phyloP scores from a whole-genome alignment of 2,329 filamentous ascomycete genomes.

The Ambrosiella xylebori region DNA sequence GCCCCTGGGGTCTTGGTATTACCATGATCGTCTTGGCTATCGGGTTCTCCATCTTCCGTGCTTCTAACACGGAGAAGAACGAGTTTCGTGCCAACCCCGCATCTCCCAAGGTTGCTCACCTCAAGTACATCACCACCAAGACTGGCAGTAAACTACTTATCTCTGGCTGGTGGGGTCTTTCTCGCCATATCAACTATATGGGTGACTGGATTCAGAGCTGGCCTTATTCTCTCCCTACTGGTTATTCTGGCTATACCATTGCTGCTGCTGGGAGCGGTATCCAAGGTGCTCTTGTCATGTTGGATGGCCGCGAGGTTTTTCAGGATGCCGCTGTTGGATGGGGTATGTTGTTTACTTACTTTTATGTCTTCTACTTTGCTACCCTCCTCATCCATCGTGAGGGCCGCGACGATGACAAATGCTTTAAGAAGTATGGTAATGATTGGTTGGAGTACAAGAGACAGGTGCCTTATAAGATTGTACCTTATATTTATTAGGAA shows the following conservation, averaged over 20 bases:
- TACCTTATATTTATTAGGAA: constrained; percentile 64
- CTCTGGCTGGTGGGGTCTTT: constrained; percentile 83
- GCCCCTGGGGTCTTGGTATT: constrained; percentile 43
- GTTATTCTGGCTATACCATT: constrained; percentile 65
- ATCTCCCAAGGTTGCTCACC: constrained; percentile 60
- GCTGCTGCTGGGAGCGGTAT: constrained; percentile 33
- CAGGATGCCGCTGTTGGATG: constrained; percentile 61
- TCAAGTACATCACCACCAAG: constrained; percentile 74
- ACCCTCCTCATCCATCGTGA: constrained; percentile 75
- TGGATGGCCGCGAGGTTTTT: constrained; percentile 46
- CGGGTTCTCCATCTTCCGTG: constrained; percentile 85
- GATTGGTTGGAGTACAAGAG: constrained; percentile 85
- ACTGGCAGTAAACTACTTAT: constrained; percentile 65
- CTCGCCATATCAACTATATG: constrained; percentile 88
- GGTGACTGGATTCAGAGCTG: constrained; percentile 91
- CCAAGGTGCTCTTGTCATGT: constrained; percentile 37
- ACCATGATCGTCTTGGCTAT: constrained; percentile 49
- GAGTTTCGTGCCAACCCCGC: constrained; percentile 74
- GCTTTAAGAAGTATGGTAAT: constrained; percentile 72
- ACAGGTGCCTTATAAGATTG: constrained; percentile 62
- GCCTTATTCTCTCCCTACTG: constrained; percentile 78
- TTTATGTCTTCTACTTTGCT: constrained; percentile 85
- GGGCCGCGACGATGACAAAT: constrained; percentile 78
- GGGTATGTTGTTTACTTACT: constrained; percentile 82
- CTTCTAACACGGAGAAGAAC: constrained; percentile 92